phyloP scores from a whole-genome alignment of 2,329 filamentous ascomycete species.

The Stromatinia cepivora region DNA sequence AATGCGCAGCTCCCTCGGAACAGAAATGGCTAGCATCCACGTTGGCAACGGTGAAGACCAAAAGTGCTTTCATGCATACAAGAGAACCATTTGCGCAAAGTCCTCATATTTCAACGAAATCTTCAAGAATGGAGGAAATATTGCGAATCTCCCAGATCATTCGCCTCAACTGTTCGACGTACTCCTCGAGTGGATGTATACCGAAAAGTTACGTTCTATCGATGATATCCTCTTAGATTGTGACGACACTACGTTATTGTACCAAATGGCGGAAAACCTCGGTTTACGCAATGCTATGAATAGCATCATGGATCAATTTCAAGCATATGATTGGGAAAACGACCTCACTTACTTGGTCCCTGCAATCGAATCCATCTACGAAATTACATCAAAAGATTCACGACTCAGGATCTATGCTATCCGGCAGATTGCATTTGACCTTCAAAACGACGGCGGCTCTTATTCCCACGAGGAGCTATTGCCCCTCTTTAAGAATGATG shows the following conservation, averaged over 20 bases:
- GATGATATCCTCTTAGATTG: background rate
- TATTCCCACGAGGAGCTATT: background rate
- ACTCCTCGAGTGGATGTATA: background rate
- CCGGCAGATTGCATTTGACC: background rate
- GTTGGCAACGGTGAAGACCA: background rate
- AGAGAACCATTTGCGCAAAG: rapidly evolving
- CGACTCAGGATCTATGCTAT: background rate
- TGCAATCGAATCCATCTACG: background rate
- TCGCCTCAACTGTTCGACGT: background rate
- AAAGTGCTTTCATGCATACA: background rate
- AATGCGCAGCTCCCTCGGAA: background rate
- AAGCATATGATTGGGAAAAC: background rate
- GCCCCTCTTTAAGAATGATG: background rate
- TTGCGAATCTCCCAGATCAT: rapidly evolving
- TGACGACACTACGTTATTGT: rapidly evolving
- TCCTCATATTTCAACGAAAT: background rate
- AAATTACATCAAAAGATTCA: background rate
- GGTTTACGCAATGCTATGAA: background rate
- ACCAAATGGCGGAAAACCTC: background rate
- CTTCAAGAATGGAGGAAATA: rapidly evolving
- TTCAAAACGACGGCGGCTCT: background rate
- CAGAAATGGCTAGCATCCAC: background rate
- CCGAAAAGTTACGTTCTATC: background rate
- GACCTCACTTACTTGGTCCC: background rate
- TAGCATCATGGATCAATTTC: background rate